These are phyloP conservation scores for Drechmeria coniospora DNA, from an alignment of 2,329 filamentous ascomycete genomes.

Conservation along the genomic window DNA sequence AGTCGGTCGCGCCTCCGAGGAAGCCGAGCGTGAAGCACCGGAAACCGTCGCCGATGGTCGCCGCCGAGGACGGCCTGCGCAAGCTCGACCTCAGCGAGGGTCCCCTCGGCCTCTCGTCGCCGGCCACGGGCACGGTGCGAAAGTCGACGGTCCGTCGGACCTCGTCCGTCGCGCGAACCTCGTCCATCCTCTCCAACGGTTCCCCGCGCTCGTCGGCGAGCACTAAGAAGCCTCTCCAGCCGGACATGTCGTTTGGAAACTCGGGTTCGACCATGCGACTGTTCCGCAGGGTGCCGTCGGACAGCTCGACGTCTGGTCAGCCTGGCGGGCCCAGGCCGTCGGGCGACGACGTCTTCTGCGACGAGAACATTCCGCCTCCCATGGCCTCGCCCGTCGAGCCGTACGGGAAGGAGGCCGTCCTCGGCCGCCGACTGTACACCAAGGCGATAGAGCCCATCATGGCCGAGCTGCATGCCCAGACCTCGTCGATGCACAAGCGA, in stretches of 20 bases:
- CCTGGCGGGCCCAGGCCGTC: slow-evolving; percentile 18
- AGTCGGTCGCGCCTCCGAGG: slow-evolving; percentile 35
- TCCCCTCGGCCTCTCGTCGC: slow-evolving; percentile 40
- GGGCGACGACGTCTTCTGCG: slow-evolving; percentile 27
- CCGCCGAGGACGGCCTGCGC: slow-evolving; percentile 44
- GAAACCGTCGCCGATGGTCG: slow-evolving; percentile 40
- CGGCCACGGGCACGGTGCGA: slow-evolving; percentile 39
- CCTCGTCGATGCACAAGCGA: slow-evolving; percentile 47
- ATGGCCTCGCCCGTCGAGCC: slow-evolving; percentile 32
- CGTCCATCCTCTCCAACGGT: slow-evolving; percentile 19
- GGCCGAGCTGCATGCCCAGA: slow-evolving; percentile 77
- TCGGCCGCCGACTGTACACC: slow-evolving; percentile 68
- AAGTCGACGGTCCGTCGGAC: slow-evolving; percentile 40
- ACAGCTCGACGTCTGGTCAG: slow-evolving; percentile 35
- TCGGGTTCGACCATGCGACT: slow-evolving; percentile 81
- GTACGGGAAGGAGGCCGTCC: slow-evolving; percentile 62
- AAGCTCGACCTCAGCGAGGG: slow-evolving; percentile 46
- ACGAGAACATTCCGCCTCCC: slow-evolving; percentile 49
- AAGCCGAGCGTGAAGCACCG: slow-evolving; percentile 35
- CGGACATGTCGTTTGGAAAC: slow-evolving; percentile 90
- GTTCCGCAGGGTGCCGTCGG: slow-evolving; percentile 73
- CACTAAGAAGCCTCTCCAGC: slow-evolving; percentile 63
- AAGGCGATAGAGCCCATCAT: slow-evolving; percentile 72
- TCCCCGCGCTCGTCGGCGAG: slow-evolving; percentile 28
- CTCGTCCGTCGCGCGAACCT: slow-evolving; percentile 24